phyloP scores from a whole-genome alignment of 306 rosid species.

The Gastrolobium villosum region DNA sequence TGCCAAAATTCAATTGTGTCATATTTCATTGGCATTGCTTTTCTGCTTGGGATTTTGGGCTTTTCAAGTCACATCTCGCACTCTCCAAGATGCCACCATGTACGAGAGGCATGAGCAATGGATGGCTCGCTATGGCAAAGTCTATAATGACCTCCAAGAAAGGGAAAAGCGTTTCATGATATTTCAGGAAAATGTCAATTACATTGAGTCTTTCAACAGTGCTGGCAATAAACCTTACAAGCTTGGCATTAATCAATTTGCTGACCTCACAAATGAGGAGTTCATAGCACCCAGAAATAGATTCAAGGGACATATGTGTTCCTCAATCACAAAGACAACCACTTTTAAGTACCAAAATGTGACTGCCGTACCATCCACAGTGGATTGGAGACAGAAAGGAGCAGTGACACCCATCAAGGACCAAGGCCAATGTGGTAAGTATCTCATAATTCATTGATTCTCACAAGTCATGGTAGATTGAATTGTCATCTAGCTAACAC shows the following conservation, averaged over 20 bases:
- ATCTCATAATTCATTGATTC: not conserved
- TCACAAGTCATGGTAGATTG: not conserved
- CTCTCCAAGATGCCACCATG: slow-evolving; percentile 46
- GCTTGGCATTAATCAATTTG: slow-evolving; percentile 34
- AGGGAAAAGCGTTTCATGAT: slow-evolving; percentile 42
- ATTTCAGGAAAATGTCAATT: slow-evolving; percentile 44
- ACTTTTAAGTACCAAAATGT: slow-evolving; percentile 50
- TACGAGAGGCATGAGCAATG: slow-evolving; percentile 41
- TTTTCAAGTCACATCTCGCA: slow-evolving; percentile 41
- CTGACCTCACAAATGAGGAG: slow-evolving; percentile 56
- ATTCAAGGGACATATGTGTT: slow-evolving; percentile 52
- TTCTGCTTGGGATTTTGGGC: slow-evolving; percentile 45
- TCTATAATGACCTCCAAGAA: slow-evolving; percentile 2
- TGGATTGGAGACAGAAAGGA: slow-evolving; percentile 61
- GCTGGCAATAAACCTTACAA: slow-evolving; percentile 49
- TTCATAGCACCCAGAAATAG: slow-evolving; percentile 47
- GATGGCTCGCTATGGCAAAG: slow-evolving; percentile 24
- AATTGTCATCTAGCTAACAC: not conserved
- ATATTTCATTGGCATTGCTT: slow-evolving; percentile 37
- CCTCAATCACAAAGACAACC: slow-evolving; percentile 19
- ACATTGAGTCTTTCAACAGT: slow-evolving; percentile 36
- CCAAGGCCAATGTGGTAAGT: slow-evolving; percentile 60
- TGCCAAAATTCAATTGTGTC: not conserved
- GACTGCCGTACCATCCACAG: slow-evolving; percentile 14
- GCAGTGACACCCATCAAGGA: slow-evolving; percentile 62